These are phyloP conservation scores for Plenodomus biglobosus DNA, from an alignment of 2,329 filamentous ascomycete genomes.

Conservation along the genomic window DNA sequence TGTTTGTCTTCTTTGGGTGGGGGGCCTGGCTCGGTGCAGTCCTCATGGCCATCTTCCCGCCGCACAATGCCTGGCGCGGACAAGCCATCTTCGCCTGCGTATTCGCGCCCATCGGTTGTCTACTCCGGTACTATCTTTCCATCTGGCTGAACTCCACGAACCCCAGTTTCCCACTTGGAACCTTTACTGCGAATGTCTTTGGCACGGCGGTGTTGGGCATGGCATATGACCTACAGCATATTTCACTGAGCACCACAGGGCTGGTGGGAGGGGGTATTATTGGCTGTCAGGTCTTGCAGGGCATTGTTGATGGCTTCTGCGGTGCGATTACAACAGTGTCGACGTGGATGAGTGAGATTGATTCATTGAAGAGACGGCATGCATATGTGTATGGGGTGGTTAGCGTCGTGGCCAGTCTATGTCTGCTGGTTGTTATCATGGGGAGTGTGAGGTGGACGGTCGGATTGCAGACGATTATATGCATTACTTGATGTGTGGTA, in stretches of 20 bases:
- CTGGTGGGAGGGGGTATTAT: constrained; percentile 44
- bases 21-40: constrained; percentile 78
- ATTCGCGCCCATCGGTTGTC: constrained; percentile 79
- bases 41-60: constrained; percentile 70
- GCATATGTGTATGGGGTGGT: constrained; percentile 68
- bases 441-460: constrained; percentile 72
- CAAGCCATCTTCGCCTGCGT: constrained; percentile 73
- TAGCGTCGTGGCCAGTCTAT: constrained; percentile 63
- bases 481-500: constrained; percentile 1
- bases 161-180: constrained; percentile 77
- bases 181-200: constrained; percentile 77
- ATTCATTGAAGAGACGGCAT: constrained; percentile 48
- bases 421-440: constrained; percentile 69
- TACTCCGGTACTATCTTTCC: constrained; percentile 73
- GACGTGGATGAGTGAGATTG: constrained; percentile 52
- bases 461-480: constrained; percentile 36
- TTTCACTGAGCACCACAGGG: constrained; percentile 50
- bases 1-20: constrained; percentile 65
- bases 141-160: constrained; percentile 68
- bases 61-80: constrained; percentile 71
- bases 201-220: constrained; percentile 75
- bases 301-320: constrained; percentile 53
- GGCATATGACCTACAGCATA: constrained; percentile 76
- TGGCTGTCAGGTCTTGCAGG: constrained; percentile 52
- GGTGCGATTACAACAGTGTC: constrained; percentile 52